phyloP scores from a whole-genome alignment of 768 basidiomycete genomes.

The Scleroderma bovista region DNA sequence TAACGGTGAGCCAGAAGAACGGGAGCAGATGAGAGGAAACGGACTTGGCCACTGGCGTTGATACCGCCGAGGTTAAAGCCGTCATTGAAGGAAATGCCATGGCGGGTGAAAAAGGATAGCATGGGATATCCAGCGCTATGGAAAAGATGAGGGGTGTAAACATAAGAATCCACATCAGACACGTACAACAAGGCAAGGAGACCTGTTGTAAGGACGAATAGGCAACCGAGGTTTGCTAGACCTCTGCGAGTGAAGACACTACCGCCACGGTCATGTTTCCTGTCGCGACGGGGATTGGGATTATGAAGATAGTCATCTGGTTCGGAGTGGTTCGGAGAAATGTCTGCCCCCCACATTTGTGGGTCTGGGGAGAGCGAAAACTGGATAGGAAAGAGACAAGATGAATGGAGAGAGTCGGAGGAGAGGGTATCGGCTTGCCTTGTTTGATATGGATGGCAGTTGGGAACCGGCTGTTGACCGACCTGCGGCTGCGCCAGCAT shows the following conservation, averaged over 20 bases:
- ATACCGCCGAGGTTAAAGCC: slow-evolving; percentile 75
- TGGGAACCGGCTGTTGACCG: slow-evolving; percentile 21
- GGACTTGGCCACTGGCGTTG: slow-evolving; percentile 67
- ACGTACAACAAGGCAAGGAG: slow-evolving; percentile 58
- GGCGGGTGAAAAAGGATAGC: slow-evolving; percentile 49
- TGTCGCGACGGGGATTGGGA: slow-evolving; percentile 60
- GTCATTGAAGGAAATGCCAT: slow-evolving; percentile 41
- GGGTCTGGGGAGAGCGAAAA: slow-evolving; percentile 75
- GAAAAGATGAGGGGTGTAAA: slow-evolving; percentile 4
- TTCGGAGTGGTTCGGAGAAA: slow-evolving; percentile 52
- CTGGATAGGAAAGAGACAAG: slow-evolving; percentile 27
- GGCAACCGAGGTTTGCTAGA: slow-evolving; percentile 64
- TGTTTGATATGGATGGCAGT: slow-evolving; percentile 51
- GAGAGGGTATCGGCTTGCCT: slow-evolving; percentile 33
- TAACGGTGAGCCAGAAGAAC: slow-evolving; percentile 1
- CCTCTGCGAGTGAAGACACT: slow-evolving; percentile 66
- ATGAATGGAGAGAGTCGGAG: neutral
- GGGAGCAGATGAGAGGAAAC: slow-evolving; percentile 6
- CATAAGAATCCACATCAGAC: neutral
- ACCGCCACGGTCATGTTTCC: slow-evolving; percentile 48
- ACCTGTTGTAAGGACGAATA: slow-evolving; percentile 48
- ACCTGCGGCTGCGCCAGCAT: slow-evolving; percentile 29
- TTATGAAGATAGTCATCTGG: slow-evolving; percentile 71
- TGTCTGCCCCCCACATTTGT: slow-evolving; percentile 62
- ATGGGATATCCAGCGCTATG: slow-evolving; percentile 59